A percentile compares a stretch with the other conserved stretches of the same genome.
phyloP scores from a whole-genome alignment of 352 stramenopile species.

The Pythium monospermum region DNA sequence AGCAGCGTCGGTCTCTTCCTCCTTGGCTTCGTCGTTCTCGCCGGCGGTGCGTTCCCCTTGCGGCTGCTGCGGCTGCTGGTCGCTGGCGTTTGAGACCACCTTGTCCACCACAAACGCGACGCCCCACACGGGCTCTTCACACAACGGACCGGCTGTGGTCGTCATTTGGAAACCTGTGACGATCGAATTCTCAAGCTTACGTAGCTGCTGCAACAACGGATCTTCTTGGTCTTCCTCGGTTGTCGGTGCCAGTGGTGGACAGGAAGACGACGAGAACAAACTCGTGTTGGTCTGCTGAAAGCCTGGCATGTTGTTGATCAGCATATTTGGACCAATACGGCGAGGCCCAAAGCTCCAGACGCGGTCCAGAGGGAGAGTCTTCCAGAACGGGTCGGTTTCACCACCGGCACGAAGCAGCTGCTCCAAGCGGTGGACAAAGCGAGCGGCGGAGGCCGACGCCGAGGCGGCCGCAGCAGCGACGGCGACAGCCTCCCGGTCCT shows the following conservation, averaged over 20 bases:
- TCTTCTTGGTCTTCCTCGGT: neutral
- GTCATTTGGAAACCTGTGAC: slow-evolving; percentile 84
- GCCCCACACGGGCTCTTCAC: slow-evolving; percentile 88
- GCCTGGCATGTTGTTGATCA: slow-evolving; percentile 67
- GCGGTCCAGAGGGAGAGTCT: slow-evolving; percentile 36
- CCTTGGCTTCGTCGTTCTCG: slow-evolving; percentile 5
- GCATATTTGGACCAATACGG: slow-evolving; percentile 65
- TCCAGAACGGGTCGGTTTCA: slow-evolving; percentile 47
- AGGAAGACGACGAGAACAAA: neutral
- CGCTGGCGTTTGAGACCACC: slow-evolving; percentile 44
- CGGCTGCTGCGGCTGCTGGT: slow-evolving; percentile 18
- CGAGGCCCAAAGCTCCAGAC: slow-evolving; percentile 77
- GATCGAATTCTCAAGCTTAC: slow-evolving; percentile 74
- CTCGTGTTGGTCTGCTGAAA: slow-evolving; percentile 22
- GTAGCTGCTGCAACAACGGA: slow-evolving; percentile 22
- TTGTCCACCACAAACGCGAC: slow-evolving; percentile 87
- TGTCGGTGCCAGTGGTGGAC: neutral
- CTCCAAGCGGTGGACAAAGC: slow-evolving; percentile 39
- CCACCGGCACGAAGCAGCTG: slow-evolving; percentile 38
- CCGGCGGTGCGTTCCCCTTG: slow-evolving; percentile 1
- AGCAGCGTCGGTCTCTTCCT: slow-evolving; percentile 15
- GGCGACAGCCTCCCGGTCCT: neutral
- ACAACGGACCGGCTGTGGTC: slow-evolving; percentile 77
- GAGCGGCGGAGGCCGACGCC: neutral
- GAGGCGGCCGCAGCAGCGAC: neutral